Conservation (phyloP, 179 eudicot genomes). For the Silene coronaria region DNA sequence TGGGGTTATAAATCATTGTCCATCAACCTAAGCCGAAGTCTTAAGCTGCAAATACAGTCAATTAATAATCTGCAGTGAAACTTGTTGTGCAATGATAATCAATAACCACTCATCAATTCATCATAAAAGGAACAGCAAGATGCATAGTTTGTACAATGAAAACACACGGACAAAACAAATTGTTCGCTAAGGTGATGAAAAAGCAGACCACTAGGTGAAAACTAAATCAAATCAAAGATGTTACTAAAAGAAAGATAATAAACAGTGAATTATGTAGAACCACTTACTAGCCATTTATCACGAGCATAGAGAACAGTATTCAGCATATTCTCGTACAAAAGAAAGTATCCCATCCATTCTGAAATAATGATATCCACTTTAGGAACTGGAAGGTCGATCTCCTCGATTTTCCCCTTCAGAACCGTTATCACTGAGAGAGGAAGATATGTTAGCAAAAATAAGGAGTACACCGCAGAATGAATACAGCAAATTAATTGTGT, state of each 20-base stretch:
- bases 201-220: background rate
- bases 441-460: conserved; percentile 21
- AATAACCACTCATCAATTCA: background rate
- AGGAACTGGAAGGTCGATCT: conserved; percentile 81
- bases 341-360: conserved; percentile 98
- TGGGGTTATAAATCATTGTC: background rate
- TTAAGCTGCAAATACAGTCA: background rate
- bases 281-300: conserved; percentile 94
- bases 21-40: background rate
- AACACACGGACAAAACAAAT: background rate
- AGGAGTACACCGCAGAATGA: background rate
- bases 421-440: conserved; percentile 70
- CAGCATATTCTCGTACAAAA: conserved; percentile 88
- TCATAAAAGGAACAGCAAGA: background rate
- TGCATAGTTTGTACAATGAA: background rate
- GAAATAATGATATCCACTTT: conserved; percentile 91
- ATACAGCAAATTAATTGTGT: background rate
- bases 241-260: background rate
- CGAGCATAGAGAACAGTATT: conserved; percentile 94
- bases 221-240: background rate
- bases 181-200: background rate
- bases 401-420: conserved; percentile 89
- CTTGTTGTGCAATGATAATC: background rate
- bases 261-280: background rate
- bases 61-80: background rate